A percentile compares a stretch with the other conserved stretches of the same genome.
phyloP scores from a whole-genome alignment of 768 basidiomycete species.

The Lentinula guzmanii region DNA sequence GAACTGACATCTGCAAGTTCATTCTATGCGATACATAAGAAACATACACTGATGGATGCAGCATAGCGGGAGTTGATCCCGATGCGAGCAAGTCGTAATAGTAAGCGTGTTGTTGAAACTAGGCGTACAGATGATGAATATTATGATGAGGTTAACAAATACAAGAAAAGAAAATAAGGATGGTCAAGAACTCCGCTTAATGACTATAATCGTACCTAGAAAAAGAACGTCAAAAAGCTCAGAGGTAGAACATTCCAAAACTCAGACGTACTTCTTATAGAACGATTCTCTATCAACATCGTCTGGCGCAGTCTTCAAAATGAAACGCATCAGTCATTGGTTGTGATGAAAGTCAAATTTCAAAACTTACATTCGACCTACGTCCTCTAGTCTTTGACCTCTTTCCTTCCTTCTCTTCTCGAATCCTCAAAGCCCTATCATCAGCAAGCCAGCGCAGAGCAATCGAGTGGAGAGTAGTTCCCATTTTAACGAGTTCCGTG shows the following conservation, averaged over 20 bases:
- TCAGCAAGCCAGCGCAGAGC: conserved; percentile 86
- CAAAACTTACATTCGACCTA: conserved; percentile 47
- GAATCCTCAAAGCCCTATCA: conserved; percentile 63
- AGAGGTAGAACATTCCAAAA: neutral
- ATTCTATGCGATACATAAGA: too few species aligned
- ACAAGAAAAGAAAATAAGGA: too few species aligned
- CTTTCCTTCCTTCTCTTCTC: conserved; percentile 50
- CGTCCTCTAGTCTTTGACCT: conserved; percentile 57
- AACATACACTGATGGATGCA: neutral
- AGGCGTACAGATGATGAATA: neutral
- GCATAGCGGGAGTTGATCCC: neutral
- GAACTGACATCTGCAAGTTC: too few species aligned
- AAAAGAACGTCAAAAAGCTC: neutral
- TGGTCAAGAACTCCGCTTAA: neutral
- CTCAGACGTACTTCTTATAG: conserved; percentile 63
- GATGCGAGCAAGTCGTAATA: neutral
- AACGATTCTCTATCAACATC: conserved; percentile 80
- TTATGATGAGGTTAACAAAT: neutral
- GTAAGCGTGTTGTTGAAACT: neutral
- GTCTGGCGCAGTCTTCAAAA: conserved; percentile 18
- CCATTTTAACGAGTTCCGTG: conserved; percentile 10
- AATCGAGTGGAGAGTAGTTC: conserved; percentile 52
- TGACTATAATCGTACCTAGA: neutral
- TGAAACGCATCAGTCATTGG: neutral
- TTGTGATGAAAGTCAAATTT: conserved; percentile 20